Percentiles rank a stretch among this genome's conserved stretches.
Conservation (phyloP, 768 basidiomycete genomes). For the Lactarius vividus region DNA sequence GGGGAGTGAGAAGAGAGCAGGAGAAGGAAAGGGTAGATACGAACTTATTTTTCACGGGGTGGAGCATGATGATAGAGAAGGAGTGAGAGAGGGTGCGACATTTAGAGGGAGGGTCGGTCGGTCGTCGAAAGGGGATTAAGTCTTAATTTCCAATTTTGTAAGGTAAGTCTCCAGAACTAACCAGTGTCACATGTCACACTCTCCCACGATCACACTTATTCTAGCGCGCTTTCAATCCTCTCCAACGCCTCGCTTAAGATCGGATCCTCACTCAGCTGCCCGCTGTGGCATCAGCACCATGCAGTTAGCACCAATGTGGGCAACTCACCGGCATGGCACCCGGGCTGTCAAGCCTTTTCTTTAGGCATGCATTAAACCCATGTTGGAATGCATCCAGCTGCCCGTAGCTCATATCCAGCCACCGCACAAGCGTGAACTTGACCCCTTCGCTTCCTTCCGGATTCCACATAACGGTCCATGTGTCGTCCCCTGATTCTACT, state of each 20-base stretch:
- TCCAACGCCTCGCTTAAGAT: slow-evolving; percentile 1
- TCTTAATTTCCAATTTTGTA: slow-evolving; percentile 12
- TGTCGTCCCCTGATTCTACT: slow-evolving; percentile 2
- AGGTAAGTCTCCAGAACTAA: background rate
- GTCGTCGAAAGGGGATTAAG: background rate
- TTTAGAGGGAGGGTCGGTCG: background rate
- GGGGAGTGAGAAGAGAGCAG: background rate
- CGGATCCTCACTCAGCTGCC: slow-evolving; percentile 11
- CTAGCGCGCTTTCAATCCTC: background rate
- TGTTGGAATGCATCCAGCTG: slow-evolving; percentile 8
- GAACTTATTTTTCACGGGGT: slow-evolving; percentile 9
- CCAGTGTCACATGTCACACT: slow-evolving; percentile 8
- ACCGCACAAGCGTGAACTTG: slow-evolving; percentile 6
- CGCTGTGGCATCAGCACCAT: background rate
- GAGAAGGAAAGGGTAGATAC: background rate
- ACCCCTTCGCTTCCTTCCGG: slow-evolving; percentile 14
- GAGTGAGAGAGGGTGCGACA: slow-evolving; percentile 8
- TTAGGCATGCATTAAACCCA: background rate
- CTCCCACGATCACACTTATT: slow-evolving; percentile 8
- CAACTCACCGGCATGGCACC: slow-evolving; percentile 13
- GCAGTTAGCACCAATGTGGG: background rate
- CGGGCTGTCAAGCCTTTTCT: slow-evolving; percentile 9
- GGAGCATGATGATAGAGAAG: slow-evolving; percentile 2
- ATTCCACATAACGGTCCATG: slow-evolving; percentile 18
- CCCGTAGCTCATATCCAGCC: slow-evolving; percentile 5